These are phyloP conservation scores for Smittium culicis DNA, from an alignment of 371 early-diverging fungal species.

Conservation along the genomic window DNA sequence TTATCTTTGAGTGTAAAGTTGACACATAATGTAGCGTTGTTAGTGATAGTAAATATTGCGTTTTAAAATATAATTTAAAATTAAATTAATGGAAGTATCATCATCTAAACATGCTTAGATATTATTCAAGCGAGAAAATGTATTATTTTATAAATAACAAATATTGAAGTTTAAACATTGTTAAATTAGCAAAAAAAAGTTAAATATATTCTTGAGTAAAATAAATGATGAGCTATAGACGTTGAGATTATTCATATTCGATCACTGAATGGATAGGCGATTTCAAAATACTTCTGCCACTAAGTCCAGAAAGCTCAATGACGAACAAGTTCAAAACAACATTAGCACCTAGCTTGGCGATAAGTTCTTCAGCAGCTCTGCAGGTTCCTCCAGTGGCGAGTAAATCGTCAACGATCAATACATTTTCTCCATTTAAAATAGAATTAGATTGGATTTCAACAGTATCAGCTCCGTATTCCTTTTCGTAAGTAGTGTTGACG, in stretches of 20 bases:
- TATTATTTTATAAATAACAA: too few species aligned
- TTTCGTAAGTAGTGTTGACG: slow-evolving; percentile 56
- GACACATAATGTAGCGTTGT: too few species aligned
- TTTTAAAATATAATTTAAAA: too few species aligned
- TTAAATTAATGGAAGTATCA: too few species aligned
- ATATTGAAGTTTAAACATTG: too few species aligned
- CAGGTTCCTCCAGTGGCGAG: slow-evolving; percentile 92
- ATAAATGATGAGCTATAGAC: too few species aligned
- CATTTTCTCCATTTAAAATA: slow-evolving; percentile 66
- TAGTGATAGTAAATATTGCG: too few species aligned
- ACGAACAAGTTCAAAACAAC: slow-evolving; percentile 77
- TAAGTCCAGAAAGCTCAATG: slow-evolving; percentile 73
- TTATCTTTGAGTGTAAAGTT: too few species aligned
- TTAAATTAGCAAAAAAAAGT: too few species aligned
- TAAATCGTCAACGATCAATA: slow-evolving; percentile 87
- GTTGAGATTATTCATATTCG: slow-evolving; percentile 58
- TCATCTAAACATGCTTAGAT: too few species aligned
- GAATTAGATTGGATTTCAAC: slow-evolving; percentile 82
- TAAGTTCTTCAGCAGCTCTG: slow-evolving; percentile 68
- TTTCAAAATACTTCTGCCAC: slow-evolving; percentile 57
- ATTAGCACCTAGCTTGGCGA: slow-evolving; percentile 55
- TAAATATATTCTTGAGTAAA: too few species aligned
- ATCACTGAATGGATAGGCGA: slow-evolving; percentile 81
- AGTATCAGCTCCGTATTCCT: slow-evolving; percentile 91
- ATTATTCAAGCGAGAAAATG: too few species aligned